Evolutionary conservation across 2,329 filamentous ascomycete species (phyloP), one percentile per base, ranked within the genome.

Genomic region (Ophiostoma ips): DNA sequence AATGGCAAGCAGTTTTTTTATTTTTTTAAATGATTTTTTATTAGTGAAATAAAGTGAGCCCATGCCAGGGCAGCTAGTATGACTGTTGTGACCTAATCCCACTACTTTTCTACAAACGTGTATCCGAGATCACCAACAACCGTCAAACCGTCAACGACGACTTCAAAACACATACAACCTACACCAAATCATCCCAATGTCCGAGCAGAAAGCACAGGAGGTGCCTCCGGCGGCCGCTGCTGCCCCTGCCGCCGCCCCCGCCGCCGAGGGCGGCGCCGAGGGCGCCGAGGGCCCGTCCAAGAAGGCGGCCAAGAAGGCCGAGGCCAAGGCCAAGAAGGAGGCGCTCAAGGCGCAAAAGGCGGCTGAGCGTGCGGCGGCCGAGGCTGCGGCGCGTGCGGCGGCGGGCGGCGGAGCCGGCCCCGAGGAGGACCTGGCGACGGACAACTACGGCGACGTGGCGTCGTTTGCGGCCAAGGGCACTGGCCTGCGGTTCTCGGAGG

Each of bases 241-340:
- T 3, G 30, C 47, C 5, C 24, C 50, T 21, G 19, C 49, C 35
- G 34, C 38, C 18, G 31, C 40, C 19, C 30, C 50, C 21, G 50
- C 46, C 3, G 37, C 21, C 3, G 46, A 16, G 3, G 48, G 21
- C 8, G 45, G 36, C 12, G 37, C 38, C 4, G 51, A 66, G 50
- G 70, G 68, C 49, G 68, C 69, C 13, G 71, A 76, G 38, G 43
- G 33, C 16, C 52, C 53, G 44, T 87, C 83, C 54, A 89, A 94
- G 70, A 89, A 82, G 67, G 87, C 81, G 15, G 69, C 83, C 56
- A 94, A 94, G 71, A 94, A 94, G 71, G 81, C 84, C 43, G 83
- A 84, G 59, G 76, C 76, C 55, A 94, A 94, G 70, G 86, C 89
- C 28, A 88, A 88, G 70, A 89, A 90, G 64, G 89, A 94, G 68